A percentile compares a stretch with the other conserved stretches of the same genome.
Evolutionary conservation across 2,329 filamentous ascomycete species (phyloP).

Genomic region (Rhinocladiella similis): DNA sequence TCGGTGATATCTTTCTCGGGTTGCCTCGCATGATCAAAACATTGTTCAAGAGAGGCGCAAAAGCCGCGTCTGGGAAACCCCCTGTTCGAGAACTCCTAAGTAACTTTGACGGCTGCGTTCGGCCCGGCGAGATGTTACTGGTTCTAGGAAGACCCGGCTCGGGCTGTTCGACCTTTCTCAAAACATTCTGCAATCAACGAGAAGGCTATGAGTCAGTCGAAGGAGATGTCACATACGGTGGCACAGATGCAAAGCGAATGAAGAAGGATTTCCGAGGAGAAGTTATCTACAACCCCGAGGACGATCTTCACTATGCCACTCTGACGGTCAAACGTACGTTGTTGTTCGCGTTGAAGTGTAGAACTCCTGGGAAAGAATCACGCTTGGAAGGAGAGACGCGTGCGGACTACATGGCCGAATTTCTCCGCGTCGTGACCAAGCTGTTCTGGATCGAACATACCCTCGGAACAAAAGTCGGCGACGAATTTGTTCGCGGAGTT

Average conservation of each 20-base stretch:
- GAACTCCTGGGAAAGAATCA: constrained; percentile 63
- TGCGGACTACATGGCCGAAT: constrained; percentile 60
- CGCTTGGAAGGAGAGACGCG: constrained; percentile 63
- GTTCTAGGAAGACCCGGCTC: constrained; percentile 68
- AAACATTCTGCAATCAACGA: constrained; percentile 66
- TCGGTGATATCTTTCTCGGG: constrained; percentile 56
- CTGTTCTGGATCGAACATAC: constrained; percentile 73
- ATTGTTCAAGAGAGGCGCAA: constrained; percentile 39
- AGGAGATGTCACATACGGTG: constrained; percentile 58
- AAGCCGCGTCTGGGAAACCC: constrained; percentile 38
- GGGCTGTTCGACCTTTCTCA: constrained; percentile 71
- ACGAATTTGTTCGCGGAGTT: constrained; percentile 71
- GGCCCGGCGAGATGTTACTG: constrained; percentile 71
- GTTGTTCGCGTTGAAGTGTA: constrained; percentile 68
- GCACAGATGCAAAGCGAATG: constrained; percentile 54
- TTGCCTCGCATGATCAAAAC: constrained; percentile 50
- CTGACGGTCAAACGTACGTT: constrained; percentile 74
- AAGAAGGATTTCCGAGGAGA: constrained; percentile 49
- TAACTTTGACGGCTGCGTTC: constrained; percentile 66
- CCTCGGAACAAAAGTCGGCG: constrained; percentile 71
- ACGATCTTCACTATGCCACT: constrained; percentile 76
- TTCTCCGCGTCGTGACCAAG: constrained; percentile 67
- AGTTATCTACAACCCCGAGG: constrained; percentile 72
- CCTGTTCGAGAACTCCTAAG: constrained; percentile 66
- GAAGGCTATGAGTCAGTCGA: constrained; percentile 58